phyloP scores from a whole-genome alignment of 2,329 filamentous ascomycete genomes.

The Colletotrichum gloeosporioides region DNA sequence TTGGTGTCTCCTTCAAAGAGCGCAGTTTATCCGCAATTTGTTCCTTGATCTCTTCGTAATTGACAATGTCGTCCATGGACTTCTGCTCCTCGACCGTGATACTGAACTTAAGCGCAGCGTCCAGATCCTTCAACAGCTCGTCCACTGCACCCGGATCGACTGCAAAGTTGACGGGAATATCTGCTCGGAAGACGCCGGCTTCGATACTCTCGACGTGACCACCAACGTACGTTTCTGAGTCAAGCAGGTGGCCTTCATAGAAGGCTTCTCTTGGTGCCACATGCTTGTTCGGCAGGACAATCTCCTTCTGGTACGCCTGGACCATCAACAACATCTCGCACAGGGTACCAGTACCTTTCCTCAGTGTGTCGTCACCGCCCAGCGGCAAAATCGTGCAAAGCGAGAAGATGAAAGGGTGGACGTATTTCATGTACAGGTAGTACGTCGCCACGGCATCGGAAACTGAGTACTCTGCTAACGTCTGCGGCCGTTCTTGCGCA shows the following conservation, averaged over 20 bases:
- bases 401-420: conserved; percentile 99
- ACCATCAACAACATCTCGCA: conserved; percentile 99
- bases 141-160: conserved; percentile 91
- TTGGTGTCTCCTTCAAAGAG: conserved; percentile 80
- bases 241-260: conserved; percentile 94
- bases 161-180: conserved; percentile 93
- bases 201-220: conserved; percentile 99
- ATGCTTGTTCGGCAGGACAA: conserved; percentile 96
- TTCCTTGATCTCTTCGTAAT: conserved; percentile 83
- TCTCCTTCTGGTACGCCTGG: conserved; percentile 90
- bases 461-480: conserved; percentile 95
- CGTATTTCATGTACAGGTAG: conserved; percentile 99
- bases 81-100: conserved; percentile 86
- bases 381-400: conserved; percentile 95
- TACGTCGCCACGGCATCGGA: conserved; percentile 99
- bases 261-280: conserved; percentile 89
- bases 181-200: conserved; percentile 92
- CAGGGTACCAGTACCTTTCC: conserved; percentile 97
- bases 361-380: conserved; percentile 87
- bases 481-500: conserved; percentile 90
- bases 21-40: conserved; percentile 78
- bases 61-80: conserved; percentile 76
- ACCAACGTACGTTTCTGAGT: conserved; percentile 97
- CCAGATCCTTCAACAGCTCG: conserved; percentile 84
- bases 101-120: conserved; percentile 88